Evolutionary conservation across 306 rosid species (phyloP), one percentile per base, ranked within the genome.

Genomic region (Boehmeria nivea): DNA sequence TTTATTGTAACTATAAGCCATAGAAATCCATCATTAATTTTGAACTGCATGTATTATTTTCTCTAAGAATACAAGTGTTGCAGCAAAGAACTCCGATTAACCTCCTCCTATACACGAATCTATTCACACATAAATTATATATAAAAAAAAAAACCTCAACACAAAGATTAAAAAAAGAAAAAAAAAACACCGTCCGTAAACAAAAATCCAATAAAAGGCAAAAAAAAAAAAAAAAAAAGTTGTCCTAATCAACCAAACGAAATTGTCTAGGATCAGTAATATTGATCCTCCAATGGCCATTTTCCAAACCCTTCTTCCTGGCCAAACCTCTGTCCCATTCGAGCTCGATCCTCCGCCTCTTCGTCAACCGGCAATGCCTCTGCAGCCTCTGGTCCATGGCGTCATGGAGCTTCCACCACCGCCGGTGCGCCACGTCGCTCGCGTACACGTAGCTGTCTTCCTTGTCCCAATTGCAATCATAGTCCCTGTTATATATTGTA

Each of bases 401-500:
- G 21, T 91, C 98, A 21, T 87, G 75, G 0, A 91, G 19, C 45
- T 51, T 77, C 98, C 98, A 91, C 98, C 98, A 91, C 54, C 81
- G 68, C 44, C 12, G 48, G 33, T 91, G 98, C 1, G 98, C 98
- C 58, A 81, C 93, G 61, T 91, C 96, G 28, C 95, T 87, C 2
- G 98, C 98, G 50, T 91, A 91, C 1, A 91, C 96, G 7, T 69
- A 71, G 14, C 83, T 88, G 23, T 80, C 84, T 19, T 27, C 61
- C 8, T 72, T 60, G 34, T 87, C 86, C 96, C 95, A 91, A 15
- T 91, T 91, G 38, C 98, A 91, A 16, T 91, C 98, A 15, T 91
- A 91, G 61, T 91, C 98, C 31, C 96, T 31, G 9, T 4, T 31
- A 2, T 31, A n/a, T 10, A 31, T 10, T 10, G 2, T 31, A 6